Percentiles rank a stretch among this genome's conserved stretches.
Conservation (phyloP, 2,329 filamentous ascomycete genomes). For the Penicillium sp. region DNA sequence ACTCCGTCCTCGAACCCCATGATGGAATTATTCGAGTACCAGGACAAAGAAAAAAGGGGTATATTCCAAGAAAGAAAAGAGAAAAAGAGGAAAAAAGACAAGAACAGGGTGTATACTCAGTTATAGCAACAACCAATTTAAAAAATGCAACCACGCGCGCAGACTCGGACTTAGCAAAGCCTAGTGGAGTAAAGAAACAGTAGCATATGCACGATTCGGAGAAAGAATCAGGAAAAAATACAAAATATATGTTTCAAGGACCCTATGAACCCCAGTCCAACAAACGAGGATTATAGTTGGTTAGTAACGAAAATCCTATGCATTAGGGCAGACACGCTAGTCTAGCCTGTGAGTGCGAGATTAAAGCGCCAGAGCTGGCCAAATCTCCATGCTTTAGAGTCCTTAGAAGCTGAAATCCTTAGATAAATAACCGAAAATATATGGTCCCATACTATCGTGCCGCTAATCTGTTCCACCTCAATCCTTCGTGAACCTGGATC, state of each 20-base stretch:
- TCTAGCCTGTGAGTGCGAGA: too few species aligned
- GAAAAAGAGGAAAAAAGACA: background rate
- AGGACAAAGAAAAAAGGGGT: background rate
- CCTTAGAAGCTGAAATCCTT: background rate
- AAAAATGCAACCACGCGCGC: background rate
- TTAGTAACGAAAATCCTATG: too few species aligned
- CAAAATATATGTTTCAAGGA: too few species aligned
- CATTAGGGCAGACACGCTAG: too few species aligned
- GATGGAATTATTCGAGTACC: background rate
- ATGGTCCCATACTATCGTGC: background rate
- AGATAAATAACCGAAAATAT: too few species aligned
- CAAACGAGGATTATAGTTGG: too few species aligned
- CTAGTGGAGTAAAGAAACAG: background rate
- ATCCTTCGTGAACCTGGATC: background rate
- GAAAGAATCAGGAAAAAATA: too few species aligned
- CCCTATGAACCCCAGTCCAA: too few species aligned
- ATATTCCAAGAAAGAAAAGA: background rate
- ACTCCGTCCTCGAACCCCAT: conserved; percentile 7
- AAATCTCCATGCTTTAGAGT: background rate
- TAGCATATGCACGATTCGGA: too few species aligned
- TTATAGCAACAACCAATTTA: background rate
- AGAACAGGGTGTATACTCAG: background rate
- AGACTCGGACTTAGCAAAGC: background rate
- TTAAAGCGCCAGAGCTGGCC: too few species aligned
- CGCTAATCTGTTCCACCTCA: background rate